Percentiles rank a stretch among this genome's conserved stretches.
These are phyloP conservation scores for Solanum peruvianum DNA, from an alignment of 257 asterid genomes.

Conservation along the genomic window DNA sequence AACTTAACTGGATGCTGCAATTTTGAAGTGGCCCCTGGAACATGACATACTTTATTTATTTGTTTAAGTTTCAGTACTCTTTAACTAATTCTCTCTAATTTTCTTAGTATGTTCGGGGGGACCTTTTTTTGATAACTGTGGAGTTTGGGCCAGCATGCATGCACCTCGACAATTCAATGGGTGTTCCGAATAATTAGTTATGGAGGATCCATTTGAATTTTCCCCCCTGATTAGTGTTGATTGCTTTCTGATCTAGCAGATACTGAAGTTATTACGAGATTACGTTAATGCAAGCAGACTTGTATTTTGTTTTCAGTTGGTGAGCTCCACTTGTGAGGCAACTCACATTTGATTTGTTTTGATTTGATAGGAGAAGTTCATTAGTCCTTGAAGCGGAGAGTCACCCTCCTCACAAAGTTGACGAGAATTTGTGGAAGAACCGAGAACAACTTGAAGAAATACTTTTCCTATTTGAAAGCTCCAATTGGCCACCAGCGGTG, in stretches of 20 bases:
- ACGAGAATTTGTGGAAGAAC: conserved; percentile 94
- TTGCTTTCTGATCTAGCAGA: neutral
- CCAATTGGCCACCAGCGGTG: conserved; percentile 63
- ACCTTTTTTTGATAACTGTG: neutral
- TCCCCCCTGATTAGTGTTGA: neutral
- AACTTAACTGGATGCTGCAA: neutral
- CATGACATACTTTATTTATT: neutral
- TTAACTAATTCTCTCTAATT: neutral
- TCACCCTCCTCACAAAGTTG: conserved; percentile 90
- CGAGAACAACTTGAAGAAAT: conserved; percentile 94
- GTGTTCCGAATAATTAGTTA: neutral
- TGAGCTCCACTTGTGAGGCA: neutral
- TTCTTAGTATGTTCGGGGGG: neutral
- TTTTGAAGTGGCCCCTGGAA: neutral
- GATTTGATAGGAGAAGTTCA: conserved; percentile 45
- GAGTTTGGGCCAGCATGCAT: neutral
- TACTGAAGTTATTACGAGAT: neutral
- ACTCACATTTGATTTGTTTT: neutral
- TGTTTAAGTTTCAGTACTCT: neutral
- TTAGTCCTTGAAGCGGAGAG: conserved; percentile 63
- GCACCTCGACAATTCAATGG: neutral
- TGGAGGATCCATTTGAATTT: neutral
- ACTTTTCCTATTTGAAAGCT: conserved; percentile 41
- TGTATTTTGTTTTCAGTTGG: neutral
- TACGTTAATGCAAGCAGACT: neutral